A percentile compares a stretch with the other conserved stretches of the same genome.
These are phyloP conservation scores for Coniochaeta hoffmannii DNA, from an alignment of 2,329 filamentous ascomycete genomes.

Conservation along the genomic window DNA sequence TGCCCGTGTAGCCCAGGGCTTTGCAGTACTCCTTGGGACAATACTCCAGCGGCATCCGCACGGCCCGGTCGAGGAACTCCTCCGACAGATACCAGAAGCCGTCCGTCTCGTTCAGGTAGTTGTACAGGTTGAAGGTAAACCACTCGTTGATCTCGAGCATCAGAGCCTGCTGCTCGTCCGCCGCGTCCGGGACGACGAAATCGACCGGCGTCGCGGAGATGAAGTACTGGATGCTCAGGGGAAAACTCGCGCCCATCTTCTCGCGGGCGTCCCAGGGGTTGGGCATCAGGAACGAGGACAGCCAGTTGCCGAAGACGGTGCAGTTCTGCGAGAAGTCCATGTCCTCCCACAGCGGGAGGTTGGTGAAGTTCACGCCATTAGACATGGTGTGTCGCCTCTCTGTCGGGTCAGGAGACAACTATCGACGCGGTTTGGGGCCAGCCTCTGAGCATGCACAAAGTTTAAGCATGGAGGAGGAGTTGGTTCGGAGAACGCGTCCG, in stretches of 20 bases:
- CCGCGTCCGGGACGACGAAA: neutral
- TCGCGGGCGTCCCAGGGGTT: constrained; percentile 6
- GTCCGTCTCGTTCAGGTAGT: constrained; percentile 2
- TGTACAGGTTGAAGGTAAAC: constrained; percentile 2
- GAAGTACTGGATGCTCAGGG: neutral
- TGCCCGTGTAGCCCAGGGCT: constrained; percentile 12
- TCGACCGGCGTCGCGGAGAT: neutral
- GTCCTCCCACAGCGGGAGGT: constrained; percentile 12
- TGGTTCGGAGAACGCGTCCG: neutral
- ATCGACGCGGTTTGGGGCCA: neutral
- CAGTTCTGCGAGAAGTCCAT: constrained; percentile 14
- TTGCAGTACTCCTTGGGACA: constrained; percentile 11
- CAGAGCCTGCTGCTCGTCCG: neutral
- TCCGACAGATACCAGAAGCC: neutral
- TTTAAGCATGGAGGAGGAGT: neutral
- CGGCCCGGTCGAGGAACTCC: constrained; percentile 6
- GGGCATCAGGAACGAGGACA: constrained; percentile 7
- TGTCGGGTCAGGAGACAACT: neutral
- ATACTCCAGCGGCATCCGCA: constrained; percentile 4
- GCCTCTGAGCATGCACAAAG: neutral
- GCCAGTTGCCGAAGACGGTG: constrained; percentile 10
- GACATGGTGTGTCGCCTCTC: constrained; percentile 2
- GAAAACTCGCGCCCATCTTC: constrained; percentile 6
- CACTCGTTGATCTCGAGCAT: neutral
- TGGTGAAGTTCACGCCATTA: constrained; percentile 4